These are phyloP conservation scores for Geum urbanum DNA, from an alignment of 306 rosid species.

Conservation along the genomic window DNA sequence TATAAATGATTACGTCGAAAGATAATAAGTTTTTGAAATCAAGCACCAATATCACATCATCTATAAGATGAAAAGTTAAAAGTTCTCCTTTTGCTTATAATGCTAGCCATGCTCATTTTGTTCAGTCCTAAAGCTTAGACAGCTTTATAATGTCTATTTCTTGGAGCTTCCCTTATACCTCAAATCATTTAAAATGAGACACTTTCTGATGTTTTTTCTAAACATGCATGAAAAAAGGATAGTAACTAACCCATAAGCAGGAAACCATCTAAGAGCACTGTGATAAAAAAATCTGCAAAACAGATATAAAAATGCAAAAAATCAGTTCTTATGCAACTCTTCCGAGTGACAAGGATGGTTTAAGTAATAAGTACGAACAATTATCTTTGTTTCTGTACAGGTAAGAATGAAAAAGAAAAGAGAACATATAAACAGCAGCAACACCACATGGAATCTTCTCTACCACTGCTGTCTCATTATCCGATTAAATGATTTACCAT, in stretches of 20 bases:
- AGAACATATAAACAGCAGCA: background rate
- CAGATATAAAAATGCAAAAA: slow-evolving; percentile 13
- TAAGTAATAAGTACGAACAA: background rate
- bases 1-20: background rate
- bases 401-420: background rate
- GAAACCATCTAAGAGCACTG: slow-evolving; percentile 91
- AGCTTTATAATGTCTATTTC: background rate
- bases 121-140: background rate
- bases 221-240: slow-evolving; percentile 9
- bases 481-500: background rate
- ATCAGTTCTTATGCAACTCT: background rate
- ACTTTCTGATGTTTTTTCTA: background rate
- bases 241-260: slow-evolving; percentile 68
- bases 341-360: background rate
- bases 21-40: background rate
- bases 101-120: background rate
- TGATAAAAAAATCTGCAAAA: slow-evolving; percentile 81
- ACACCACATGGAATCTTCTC: background rate
- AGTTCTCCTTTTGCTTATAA: background rate
- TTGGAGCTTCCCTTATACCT: background rate
- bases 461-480: background rate
- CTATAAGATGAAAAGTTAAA: background rate
- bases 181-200: background rate
- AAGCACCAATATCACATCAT: background rate
- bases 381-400: background rate